Evolutionary conservation across 768 basidiomycete species (phyloP), one percentile per base, ranked within the genome.

Genomic region (Podaxis rugospora): DNA sequence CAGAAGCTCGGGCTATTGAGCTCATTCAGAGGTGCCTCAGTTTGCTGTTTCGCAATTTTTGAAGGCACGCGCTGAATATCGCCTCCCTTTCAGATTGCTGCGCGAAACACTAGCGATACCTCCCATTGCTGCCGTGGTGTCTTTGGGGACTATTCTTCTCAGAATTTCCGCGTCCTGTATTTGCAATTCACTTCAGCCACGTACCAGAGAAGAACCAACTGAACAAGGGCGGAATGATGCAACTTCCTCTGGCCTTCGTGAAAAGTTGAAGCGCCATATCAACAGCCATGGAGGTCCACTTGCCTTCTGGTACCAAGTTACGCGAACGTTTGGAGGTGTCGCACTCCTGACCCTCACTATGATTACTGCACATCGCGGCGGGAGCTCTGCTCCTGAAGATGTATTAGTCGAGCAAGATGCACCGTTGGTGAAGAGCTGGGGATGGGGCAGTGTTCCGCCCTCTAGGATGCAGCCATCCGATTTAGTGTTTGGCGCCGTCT

Each of bases 311-410:
- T 79, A 78, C 70, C 81, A 80, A 63, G 55, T 83, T 35, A 64
- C 74, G 1, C 76, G 86, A 23, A 70, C 84, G 4, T 56, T 81
- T 2, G 76, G 76, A 28, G 77, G 78, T 52, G 69, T 80, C 27
- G 69, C 73, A 2, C 75, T 88, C n/a, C 72, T 88, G 23, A 78
- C 71, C 4, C 67, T 88, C 14, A 82, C 81, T 6, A 70, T 82
- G 53, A 76, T 78, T 1, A 66, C 81, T 40, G 63, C 77, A 23
- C 55, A 72, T 16, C 70, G 75, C 39, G 69, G 76, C 51, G 69
- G 72, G 40, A 36, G 55, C 27, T 18, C 36, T n/a, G 9, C 57
- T 25, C 50, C 57, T 6, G 21, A 49, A 36, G 28, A 46, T 5
- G 0, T 55, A 56, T 66, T 71, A 66, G 68, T 66, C 47, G 72